A percentile compares a stretch with the other conserved stretches of the same genome.
These are phyloP conservation scores for Earliella scabrosa DNA, from an alignment of 1,284 basidiomycete genomes.

Conservation along the genomic window DNA sequence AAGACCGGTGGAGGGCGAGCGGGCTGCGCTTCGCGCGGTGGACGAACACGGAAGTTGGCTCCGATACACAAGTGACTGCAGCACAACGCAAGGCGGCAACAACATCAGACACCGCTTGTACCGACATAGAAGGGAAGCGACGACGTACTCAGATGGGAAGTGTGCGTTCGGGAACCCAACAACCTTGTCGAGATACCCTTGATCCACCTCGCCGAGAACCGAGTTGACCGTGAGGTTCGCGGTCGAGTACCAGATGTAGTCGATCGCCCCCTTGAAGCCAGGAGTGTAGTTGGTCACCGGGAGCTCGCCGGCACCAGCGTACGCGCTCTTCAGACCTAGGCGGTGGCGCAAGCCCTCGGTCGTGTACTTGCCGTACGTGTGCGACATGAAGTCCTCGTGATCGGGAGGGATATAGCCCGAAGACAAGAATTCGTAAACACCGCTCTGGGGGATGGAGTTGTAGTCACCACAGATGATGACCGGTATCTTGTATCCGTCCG, in stretches of 20 bases:
- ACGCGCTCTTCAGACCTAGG: conserved; percentile 85
- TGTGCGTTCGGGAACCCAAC: conserved; percentile 98
- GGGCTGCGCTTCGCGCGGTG: conserved; percentile 50
- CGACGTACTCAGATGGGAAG: conserved; percentile 91
- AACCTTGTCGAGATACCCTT: conserved; percentile 83
- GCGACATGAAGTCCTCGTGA: conserved; percentile 93
- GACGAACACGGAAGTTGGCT: conserved; percentile 77
- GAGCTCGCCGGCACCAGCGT: conserved; percentile 69
- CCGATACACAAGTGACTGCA: conserved; percentile 70
- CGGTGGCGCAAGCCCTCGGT: conserved; percentile 86
- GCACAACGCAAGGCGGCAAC: conserved; percentile 13
- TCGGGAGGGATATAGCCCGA: conserved; percentile 72
- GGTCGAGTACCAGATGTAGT: conserved; percentile 94
- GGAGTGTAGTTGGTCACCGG: conserved; percentile 94
- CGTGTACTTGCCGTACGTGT: conserved; percentile 93
- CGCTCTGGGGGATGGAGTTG: conserved; percentile 88
- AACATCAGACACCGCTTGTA: conserved; percentile 25
- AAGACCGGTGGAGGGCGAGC: conserved; percentile 43
- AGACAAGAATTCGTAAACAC: conserved; percentile 92
- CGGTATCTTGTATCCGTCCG: conserved; percentile 89
- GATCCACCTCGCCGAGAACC: conserved; percentile 90
- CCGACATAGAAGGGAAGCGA: conserved; percentile 13
- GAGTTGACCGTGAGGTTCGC: conserved; percentile 83
- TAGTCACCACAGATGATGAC: conserved; percentile 93
- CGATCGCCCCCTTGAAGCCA: conserved; percentile 82